Conservation (phyloP, 768 basidiomycete genomes). For the Macrolepiota albuminosa region DNA sequence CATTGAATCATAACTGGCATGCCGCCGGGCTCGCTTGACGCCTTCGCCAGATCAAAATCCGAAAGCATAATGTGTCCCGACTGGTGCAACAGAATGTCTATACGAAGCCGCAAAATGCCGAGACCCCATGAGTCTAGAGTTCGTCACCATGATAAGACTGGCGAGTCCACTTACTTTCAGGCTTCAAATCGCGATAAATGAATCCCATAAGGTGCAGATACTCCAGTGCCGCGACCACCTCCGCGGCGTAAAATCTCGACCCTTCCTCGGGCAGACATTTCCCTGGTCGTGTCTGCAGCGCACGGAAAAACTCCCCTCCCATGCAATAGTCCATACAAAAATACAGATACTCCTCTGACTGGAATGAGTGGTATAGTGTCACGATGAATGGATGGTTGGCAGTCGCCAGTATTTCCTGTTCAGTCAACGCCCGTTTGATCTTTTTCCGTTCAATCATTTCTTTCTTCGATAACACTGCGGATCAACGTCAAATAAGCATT, state of each 20-base stretch:
- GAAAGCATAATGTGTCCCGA: conserved; percentile 99
- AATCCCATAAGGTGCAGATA: conserved; percentile 99
- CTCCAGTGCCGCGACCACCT: conserved; percentile 96
- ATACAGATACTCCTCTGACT: conserved; percentile 96
- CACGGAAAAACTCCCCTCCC: conserved; percentile 99
- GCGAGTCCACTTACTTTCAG: conserved; percentile 77
- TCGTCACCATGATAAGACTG: conserved; percentile 3
- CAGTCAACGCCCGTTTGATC: conserved; percentile 96
- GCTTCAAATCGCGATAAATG: conserved; percentile 98
- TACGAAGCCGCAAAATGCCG: not conserved
- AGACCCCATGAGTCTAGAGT: conserved; percentile 4
- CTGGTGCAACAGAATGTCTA: conserved; percentile 96
- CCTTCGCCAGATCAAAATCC: conserved; percentile 98
- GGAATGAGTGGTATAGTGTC: conserved; percentile 98
- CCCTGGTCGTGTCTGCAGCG: conserved; percentile 92
- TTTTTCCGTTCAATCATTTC: conserved; percentile 99
- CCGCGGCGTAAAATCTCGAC: conserved; percentile 96
- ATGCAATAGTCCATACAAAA: conserved; percentile 99
- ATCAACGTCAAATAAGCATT: conserved; percentile 32
- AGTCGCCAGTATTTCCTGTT: conserved; percentile 98
- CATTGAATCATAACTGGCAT: conserved; percentile 86
- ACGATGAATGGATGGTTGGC: conserved; percentile 99
- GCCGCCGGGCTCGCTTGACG: conserved; percentile 80
- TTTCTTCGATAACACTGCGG: conserved; percentile 90
- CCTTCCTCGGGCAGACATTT: conserved; percentile 96